These are phyloP conservation scores for Planoprotostelium fungivorum DNA, from an alignment of 78 protist genomes.

Conservation along the genomic window DNA sequence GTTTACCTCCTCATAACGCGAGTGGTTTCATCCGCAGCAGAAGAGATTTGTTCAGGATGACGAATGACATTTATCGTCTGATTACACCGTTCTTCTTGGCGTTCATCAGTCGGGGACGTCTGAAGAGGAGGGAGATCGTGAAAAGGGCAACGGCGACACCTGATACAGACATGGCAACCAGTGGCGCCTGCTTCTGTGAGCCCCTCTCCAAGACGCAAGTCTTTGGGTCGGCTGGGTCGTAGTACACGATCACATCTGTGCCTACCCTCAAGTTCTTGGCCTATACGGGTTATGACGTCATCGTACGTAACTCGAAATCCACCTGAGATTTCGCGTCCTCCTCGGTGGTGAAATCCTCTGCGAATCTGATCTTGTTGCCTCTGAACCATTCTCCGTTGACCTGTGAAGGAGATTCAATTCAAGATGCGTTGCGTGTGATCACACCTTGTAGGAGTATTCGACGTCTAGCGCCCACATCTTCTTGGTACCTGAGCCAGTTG, in stretches of 20 bases:
- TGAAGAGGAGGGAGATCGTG: neutral
- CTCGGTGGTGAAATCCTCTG: neutral
- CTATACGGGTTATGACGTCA: too few species aligned
- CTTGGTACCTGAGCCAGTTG: neutral
- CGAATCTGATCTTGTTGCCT: neutral
- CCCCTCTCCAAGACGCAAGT: neutral
- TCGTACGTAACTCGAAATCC: neutral
- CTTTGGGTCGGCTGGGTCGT: neutral
- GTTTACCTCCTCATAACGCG: too few species aligned
- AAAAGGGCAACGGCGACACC: neutral
- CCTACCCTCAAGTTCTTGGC: neutral
- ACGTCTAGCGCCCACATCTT: neutral
- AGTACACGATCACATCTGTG: neutral
- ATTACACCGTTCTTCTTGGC: neutral
- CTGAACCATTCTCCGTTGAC: neutral
- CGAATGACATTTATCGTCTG: neutral
- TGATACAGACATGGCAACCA: neutral
- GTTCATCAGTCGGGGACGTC: neutral
- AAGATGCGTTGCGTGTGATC: neutral
- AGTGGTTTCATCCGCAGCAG: too few species aligned
- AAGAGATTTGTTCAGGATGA: too few species aligned
- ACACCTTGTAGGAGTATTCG: neutral
- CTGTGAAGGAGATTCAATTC: neutral
- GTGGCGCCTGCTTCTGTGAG: neutral
- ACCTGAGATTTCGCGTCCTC: neutral